Evolutionary conservation across 495 filamentous ascomycete species (phyloP), one percentile per base, ranked within the genome.

Genomic region (Penicillium crystallinum): DNA sequence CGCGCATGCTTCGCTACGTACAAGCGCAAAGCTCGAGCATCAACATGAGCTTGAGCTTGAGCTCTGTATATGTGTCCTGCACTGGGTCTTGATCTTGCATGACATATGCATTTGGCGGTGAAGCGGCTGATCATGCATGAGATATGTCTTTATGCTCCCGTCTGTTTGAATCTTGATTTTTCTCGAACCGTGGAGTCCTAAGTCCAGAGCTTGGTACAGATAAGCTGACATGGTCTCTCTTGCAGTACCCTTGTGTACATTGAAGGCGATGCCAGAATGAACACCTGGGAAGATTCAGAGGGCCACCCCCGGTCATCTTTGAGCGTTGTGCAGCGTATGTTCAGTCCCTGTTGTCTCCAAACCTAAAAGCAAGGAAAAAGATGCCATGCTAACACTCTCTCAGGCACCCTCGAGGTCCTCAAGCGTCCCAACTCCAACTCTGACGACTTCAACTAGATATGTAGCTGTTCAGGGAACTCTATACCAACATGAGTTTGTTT

Each of bases 301-400:
- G 88, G 88, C 59, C 81, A 80, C 63, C 69, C 66, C 41, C 72
- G 75, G 37, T 70, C 66, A 12, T 35, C 58, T 34, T 57, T 95
- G 53, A 89, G 73, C 68, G 76, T 96, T 57, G 66, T 83, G 22
- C 86, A 91, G 68, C 80, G 90, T 93, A 79, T 59, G 88, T 76
- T 17, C 25, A 22, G 47, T 31, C 15, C 45, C 12, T 17, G 11
- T 10, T 46, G 22, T 12, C 6, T 34, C 38, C 14, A 8, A n/a
- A 27, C 23, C 23, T 3, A 27, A 27, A 27, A 7, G 7, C 3
- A 7, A 27, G 23, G 23, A 27, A 27, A 7, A 27, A 27, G 23
- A 27, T 3, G 23, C 15, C 14, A 18, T 17, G 4, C 43, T 56
- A 44, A 49, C 36, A 47, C 56, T 9, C 45, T 54, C 59, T 25